A percentile compares a stretch with the other conserved stretches of the same genome.
Evolutionary conservation across 2,329 filamentous ascomycete genomes (phyloP).

Genomic region (Paraconiothyrium brasiliense): DNA sequence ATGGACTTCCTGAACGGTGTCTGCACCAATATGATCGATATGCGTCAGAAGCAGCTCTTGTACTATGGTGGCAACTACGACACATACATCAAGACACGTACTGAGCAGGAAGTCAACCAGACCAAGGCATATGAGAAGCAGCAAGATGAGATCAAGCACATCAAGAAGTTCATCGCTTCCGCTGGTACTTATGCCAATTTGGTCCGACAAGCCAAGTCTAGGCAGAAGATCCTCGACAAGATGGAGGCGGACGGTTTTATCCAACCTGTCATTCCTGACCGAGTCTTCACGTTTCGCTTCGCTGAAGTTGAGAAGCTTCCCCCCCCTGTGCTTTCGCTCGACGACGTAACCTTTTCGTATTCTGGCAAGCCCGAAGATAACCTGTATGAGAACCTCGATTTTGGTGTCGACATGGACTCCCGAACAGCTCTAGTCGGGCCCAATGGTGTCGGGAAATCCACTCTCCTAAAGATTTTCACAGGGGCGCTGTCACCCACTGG

Average conservation of each 20-base stretch:
- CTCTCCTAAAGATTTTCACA: constrained; percentile 94
- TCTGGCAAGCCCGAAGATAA: constrained; percentile 89
- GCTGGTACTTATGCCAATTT: constrained; percentile 99
- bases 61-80: constrained; percentile 99
- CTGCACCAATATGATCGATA: constrained; percentile 98
- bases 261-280: constrained; percentile 84
- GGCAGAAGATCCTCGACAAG: constrained; percentile 99
- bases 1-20: constrained; percentile 99
- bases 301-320: constrained; percentile 99
- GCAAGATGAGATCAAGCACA: constrained; percentile 98
- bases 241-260: constrained; percentile 99
- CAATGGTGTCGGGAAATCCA: constrained; percentile 99
- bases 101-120: constrained; percentile 96
- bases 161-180: constrained; percentile 99
- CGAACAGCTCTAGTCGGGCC: constrained; percentile 95
- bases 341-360: constrained; percentile 98
- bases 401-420: constrained; percentile 99
- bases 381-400: constrained; percentile 94
- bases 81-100: constrained; percentile 90
- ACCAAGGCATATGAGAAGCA: constrained; percentile 99
- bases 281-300: constrained; percentile 96
- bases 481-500: constrained; percentile 87
- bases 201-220: constrained; percentile 97
- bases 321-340: constrained; percentile 93
- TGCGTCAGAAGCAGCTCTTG: constrained; percentile 85